A percentile compares a stretch with the other conserved stretches of the same genome.
These are phyloP conservation scores for Linaria vulgaris DNA, from an alignment of 257 asterid genomes.

Conservation along the genomic window DNA sequence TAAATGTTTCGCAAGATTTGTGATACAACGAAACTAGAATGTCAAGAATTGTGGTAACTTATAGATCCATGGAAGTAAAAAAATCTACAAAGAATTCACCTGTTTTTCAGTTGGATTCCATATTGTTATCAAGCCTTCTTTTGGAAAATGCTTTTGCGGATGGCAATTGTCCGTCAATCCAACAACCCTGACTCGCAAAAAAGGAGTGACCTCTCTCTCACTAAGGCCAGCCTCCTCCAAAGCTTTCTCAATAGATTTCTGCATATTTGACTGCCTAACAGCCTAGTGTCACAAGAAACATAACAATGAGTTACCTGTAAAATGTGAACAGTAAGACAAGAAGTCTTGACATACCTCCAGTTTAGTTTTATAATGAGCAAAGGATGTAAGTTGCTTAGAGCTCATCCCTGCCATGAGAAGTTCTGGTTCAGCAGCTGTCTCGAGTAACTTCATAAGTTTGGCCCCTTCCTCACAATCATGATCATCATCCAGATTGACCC, in stretches of 20 bases:
- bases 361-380: slow-evolving; percentile 75
- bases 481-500: slow-evolving; percentile 42
- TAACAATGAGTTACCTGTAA: slow-evolving; percentile 20
- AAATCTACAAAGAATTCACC: slow-evolving; percentile 41
- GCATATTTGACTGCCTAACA: slow-evolving; percentile 59
- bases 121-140: slow-evolving; percentile 79
- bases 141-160: slow-evolving; percentile 32
- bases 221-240: slow-evolving; percentile 78
- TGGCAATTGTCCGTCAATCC: slow-evolving; percentile 59
- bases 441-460: slow-evolving; percentile 83
- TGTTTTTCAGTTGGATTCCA: slow-evolving; percentile 94
- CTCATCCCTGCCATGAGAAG: slow-evolving; percentile 97
- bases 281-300: slow-evolving; percentile 45
- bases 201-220: slow-evolving; percentile 76
- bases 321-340: slow-evolving; percentile 17
- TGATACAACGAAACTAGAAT: slow-evolving; percentile 15
- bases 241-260: slow-evolving; percentile 68
- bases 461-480: slow-evolving; percentile 90
- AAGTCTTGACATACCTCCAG: slow-evolving; percentile 61
- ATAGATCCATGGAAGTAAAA: slow-evolving; percentile 12
- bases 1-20: not conserved
- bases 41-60: slow-evolving; percentile 3
- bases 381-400: slow-evolving; percentile 70
- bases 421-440: slow-evolving; percentile 96
- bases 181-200: slow-evolving; percentile 83